Percentiles rank a stretch among this genome's conserved stretches.
Evolutionary conservation across 2,329 filamentous ascomycete genomes (phyloP).

Genomic region (Helminthosporium solani): DNA sequence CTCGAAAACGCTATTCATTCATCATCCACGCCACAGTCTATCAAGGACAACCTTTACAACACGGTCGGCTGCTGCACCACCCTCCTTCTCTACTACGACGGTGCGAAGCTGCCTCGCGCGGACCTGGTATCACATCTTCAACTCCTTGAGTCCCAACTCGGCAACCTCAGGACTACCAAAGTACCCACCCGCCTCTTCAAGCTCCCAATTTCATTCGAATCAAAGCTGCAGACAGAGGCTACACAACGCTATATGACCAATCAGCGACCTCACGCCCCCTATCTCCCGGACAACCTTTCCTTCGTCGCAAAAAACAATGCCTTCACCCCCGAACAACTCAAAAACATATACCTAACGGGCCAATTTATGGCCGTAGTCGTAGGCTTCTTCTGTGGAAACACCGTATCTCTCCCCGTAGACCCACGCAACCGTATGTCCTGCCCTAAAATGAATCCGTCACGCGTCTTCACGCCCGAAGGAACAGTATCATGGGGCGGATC

Average conservation of each 20-base stretch:
- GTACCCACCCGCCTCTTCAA: constrained; percentile 47
- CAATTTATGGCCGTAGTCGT: constrained; percentile 56
- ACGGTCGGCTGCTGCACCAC: constrained; percentile 55
- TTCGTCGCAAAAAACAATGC: constrained; percentile 60
- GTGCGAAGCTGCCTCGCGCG: constrained; percentile 36
- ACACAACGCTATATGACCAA: constrained; percentile 63
- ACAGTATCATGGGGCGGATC: constrained; percentile 58
- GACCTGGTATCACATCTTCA: constrained; percentile 43
- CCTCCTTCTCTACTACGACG: constrained; percentile 47
- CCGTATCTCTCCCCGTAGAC: constrained; percentile 55
- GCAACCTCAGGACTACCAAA: constrained; percentile 44
- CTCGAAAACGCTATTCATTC: constrained; percentile 52
- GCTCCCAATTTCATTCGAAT: constrained; percentile 47
- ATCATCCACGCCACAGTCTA: constrained; percentile 39
- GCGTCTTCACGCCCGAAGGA: constrained; percentile 59
- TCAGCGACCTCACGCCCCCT: constrained; percentile 61
- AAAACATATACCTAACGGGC: constrained; percentile 53
- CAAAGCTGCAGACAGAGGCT: constrained; percentile 51
- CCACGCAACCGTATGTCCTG: constrained; percentile 55
- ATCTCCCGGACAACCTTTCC: constrained; percentile 62
- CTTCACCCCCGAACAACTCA: constrained; percentile 51
- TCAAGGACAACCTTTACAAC: constrained; percentile 49
- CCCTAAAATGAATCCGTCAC: constrained; percentile 59
- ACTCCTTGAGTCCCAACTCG: constrained; percentile 44
- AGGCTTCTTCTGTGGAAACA: constrained; percentile 58